Evolutionary conservation across 495 filamentous ascomycete genomes (phyloP).

Genomic region (Opeltia flavorubescens): DNA sequence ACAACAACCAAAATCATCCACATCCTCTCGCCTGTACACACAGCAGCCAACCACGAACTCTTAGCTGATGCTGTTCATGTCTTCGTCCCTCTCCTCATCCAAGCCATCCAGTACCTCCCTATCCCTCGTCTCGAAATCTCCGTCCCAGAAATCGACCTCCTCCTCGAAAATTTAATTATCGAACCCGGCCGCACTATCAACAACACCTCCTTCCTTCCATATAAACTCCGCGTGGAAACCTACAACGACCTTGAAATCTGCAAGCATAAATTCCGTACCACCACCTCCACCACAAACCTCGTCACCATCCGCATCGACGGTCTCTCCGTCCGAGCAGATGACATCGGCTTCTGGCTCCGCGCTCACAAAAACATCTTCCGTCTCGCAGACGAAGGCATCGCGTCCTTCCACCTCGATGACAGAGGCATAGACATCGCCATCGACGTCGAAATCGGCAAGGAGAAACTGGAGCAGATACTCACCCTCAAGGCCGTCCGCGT

Average conservation of each 20-base stretch:
- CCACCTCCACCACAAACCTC: conserved; percentile 48
- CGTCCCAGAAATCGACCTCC: conserved; percentile 66
- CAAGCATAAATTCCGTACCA: conserved; percentile 58
- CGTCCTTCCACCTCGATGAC: conserved; percentile 69
- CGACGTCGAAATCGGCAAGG: conserved; percentile 64
- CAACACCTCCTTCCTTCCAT: conserved; percentile 77
- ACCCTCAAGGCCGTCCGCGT: conserved; percentile 62
- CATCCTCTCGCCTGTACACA: conserved; percentile 46
- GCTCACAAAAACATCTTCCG: conserved; percentile 55
- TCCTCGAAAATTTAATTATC: conserved; percentile 80
- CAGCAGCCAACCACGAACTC: conserved; percentile 49
- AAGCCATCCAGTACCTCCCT: conserved; percentile 69
- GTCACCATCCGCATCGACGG: conserved; percentile 67
- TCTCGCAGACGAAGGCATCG: conserved; percentile 68
- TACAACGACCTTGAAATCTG: conserved; percentile 76
- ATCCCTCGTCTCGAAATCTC: conserved; percentile 78
- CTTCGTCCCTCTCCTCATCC: conserved; percentile 64
- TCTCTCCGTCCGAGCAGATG: conserved; percentile 65
- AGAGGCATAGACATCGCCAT: conserved; percentile 75
- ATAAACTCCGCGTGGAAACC: conserved; percentile 63
- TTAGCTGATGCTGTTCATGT: conserved; percentile 60
- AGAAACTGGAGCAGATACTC: conserved; percentile 64
- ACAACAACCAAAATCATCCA: conserved; percentile 49
- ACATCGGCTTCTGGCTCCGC: conserved; percentile 68
- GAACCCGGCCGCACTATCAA: conserved; percentile 81